Evolutionary conservation across 1,284 basidiomycete species (phyloP).

Genomic region (Cryptococcus sp.): DNA sequence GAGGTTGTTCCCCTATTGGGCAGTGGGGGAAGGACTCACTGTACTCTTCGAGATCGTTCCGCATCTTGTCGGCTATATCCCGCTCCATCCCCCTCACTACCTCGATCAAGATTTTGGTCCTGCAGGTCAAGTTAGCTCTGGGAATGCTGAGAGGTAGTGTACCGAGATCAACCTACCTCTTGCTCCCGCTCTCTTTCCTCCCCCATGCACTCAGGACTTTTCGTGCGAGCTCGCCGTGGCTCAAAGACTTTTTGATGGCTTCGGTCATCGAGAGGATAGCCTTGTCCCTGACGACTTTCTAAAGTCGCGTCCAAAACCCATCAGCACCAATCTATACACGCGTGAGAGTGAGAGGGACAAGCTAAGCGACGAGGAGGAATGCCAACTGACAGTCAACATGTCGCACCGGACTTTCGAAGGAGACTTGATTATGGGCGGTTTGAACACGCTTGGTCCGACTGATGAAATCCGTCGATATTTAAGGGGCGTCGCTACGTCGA

Average conservation of each 20-base stretch:
- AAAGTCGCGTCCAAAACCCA: background rate
- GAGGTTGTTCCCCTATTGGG: background rate
- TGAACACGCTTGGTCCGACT: conserved; percentile 9
- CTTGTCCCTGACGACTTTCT: conserved; percentile 15
- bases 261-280: conserved; percentile 11
- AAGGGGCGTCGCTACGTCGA: conserved; percentile 2
- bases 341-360: background rate
- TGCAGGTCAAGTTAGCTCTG: background rate
- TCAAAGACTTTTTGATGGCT: conserved; percentile 13
- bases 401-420: conserved; percentile 19
- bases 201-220: conserved; percentile 15
- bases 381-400: conserved; percentile 15
- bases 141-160: background rate
- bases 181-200: conserved; percentile 13
- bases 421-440: conserved; percentile 18
- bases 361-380: background rate
- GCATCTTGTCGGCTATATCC: conserved; percentile 14
- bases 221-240: conserved; percentile 17
- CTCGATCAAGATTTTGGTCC: conserved; percentile 6
- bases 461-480: conserved; percentile 13
- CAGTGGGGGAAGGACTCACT: conserved; percentile 1
- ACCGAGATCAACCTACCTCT: conserved; percentile 3
- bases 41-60: conserved; percentile 16
- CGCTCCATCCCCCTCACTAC: conserved; percentile 11
- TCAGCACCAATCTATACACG: conserved; percentile 1